Conservation (phyloP, 164 flowering plant genomes). For the Malania oleifera region DNA sequence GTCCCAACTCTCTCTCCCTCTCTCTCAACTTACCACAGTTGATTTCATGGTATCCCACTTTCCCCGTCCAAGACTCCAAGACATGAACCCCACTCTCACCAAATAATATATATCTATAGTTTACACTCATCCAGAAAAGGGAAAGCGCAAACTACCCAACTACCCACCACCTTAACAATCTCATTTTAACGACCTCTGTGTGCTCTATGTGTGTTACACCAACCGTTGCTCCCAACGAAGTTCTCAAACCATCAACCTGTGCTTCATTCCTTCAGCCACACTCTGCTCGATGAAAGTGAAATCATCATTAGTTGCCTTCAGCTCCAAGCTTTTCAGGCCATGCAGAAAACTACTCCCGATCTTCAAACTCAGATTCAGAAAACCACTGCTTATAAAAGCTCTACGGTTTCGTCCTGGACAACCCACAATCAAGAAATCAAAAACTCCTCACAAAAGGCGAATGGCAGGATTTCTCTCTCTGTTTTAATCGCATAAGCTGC, state of each 20-base stretch:
- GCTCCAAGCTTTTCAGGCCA: conserved; percentile 42
- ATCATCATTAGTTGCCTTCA: conserved; percentile 38
- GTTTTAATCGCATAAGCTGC: conserved; percentile 8
- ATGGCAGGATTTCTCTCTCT: conserved; percentile 12
- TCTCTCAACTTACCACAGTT: no score
- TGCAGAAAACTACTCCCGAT: conserved; percentile 28
- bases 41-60: conserved; percentile 1
- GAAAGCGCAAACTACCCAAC: neutral
- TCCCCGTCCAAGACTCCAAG: neutral
- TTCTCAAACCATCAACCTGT: conserved; percentile 1
- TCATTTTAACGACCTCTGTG: conserved; percentile 8
- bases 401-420: conserved; percentile 14
- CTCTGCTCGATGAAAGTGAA: conserved; percentile 30
- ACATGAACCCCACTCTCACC: conserved; percentile 25
- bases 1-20: no score
- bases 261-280: conserved; percentile 23
- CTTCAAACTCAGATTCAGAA: conserved; percentile 39
- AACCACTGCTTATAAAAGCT: conserved; percentile 33
- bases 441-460: conserved; percentile 8
- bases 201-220: conserved; percentile 2
- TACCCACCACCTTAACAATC: neutral
- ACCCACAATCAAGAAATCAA: neutral
- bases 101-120: no score
- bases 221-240: neutral
- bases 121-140: neutral